Conservation (phyloP, 2,329 filamentous ascomycete genomes). For the Aspergillus fumigatus region DNA sequence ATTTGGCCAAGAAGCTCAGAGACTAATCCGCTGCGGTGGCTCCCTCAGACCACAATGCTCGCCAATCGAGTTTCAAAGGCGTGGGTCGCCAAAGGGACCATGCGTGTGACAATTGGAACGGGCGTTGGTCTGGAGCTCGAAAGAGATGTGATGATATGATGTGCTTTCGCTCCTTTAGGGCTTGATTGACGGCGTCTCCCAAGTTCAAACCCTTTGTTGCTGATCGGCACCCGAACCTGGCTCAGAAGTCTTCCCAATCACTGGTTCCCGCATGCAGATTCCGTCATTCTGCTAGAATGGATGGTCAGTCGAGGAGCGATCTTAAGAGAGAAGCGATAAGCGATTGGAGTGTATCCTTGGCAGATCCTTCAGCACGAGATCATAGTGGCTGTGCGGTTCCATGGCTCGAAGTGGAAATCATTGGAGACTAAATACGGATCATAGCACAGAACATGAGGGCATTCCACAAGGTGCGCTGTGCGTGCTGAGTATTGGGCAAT, state of each 20-base stretch:
- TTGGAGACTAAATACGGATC: background rate
- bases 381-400: background rate
- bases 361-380: background rate
- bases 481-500: background rate
- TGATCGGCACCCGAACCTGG: background rate
- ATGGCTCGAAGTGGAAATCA: background rate
- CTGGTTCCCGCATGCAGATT: background rate
- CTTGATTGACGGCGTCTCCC: background rate
- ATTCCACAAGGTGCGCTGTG: background rate
- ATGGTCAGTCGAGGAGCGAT: background rate
- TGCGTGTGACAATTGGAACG: background rate
- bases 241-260: background rate
- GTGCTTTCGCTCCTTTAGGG: background rate
- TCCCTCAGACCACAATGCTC: background rate
- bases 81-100: background rate
- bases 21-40: background rate
- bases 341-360: background rate
- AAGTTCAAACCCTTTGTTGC: background rate
- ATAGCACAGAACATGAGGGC: background rate
- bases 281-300: background rate
- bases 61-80: background rate
- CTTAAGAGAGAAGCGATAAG: background rate
- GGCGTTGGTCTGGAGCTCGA: background rate
- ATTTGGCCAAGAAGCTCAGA: background rate
- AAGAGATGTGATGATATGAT: background rate